Conservation (phyloP, 768 basidiomycete species). For the Gymnopilus dilepis region DNA sequence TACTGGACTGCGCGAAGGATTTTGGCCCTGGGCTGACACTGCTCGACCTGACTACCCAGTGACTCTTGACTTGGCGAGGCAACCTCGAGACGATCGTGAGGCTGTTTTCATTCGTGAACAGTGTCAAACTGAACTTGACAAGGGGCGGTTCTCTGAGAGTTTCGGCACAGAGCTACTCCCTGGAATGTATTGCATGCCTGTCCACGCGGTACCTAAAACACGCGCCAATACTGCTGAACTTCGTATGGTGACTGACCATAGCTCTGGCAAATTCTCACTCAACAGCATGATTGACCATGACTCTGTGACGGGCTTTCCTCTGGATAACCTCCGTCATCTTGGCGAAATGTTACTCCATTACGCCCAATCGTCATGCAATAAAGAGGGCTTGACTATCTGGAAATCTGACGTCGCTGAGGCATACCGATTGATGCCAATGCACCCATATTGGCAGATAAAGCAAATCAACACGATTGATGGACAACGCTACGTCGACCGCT, state of each 20-base stretch:
- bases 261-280: constrained; percentile 29
- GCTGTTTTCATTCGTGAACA: constrained; percentile 30
- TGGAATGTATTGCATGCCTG: constrained; percentile 32
- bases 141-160: constrained; percentile 25
- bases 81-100: constrained; percentile 15
- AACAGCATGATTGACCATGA: constrained; percentile 30
- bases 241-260: constrained; percentile 38
- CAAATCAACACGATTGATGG: constrained; percentile 37
- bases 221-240: constrained; percentile 25
- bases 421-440: constrained; percentile 40
- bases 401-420: constrained; percentile 46
- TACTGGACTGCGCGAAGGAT: constrained; percentile 37
- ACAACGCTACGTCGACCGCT: constrained; percentile 24
- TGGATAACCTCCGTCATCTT: constrained; percentile 30
- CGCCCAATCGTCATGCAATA: constrained; percentile 31
- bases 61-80: constrained; percentile 22
- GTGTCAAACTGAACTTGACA: constrained; percentile 23
- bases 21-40: constrained; percentile 49
- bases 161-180: constrained; percentile 40
- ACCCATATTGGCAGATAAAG: constrained; percentile 47
- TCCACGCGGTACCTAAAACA: constrained; percentile 41
- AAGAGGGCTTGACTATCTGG: constrained; percentile 31
- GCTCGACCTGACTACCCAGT: constrained; percentile 22
- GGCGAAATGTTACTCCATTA: constrained; percentile 17
- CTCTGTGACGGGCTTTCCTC: constrained; percentile 19